Evolutionary conservation across 257 asterid species (phyloP), one percentile per base, ranked within the genome.

Genomic region (Rubia yunnanensis): DNA sequence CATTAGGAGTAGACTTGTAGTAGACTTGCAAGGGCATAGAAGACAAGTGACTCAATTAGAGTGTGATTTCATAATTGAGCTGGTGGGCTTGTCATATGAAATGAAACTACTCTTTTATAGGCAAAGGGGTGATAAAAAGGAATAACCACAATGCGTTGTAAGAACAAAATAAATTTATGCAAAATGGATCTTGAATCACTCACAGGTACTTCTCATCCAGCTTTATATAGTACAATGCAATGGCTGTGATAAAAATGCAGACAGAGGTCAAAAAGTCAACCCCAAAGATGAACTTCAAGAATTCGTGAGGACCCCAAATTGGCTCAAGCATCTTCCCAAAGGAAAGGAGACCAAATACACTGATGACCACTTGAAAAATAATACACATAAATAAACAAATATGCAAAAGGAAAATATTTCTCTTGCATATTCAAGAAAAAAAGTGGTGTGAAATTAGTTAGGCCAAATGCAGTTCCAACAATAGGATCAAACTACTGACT

Each of bases 271-370:
- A 80, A 73, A 90, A 90, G 81, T 90, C 87, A 70, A 90, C 92
- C 57, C 83, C 79, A 64, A 90, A 90, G 78, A 88, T 79, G 81
- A 90, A 90, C 85, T 87, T 90, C 72, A 90, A 71, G 76, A 90
- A 90, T 65, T 90, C 97, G 73, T 88, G 80, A 58, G 96, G 79
- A 61, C 97, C 97, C 97, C 97, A 90, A 49, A 90, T 84, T 76
- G 97, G 92, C 71, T 90, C 95, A 38, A 90, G 97, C 76, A 88
- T 80, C 85, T 86, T 90, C 77, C 97, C 97, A 41, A 84, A 70
- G 77, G 83, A 81, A 83, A 90, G 95, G 59, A 88, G 91, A 56
- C 97, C 96, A 63, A 86, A 35, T 38, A 82, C 81, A 80, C 95
- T 88, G 75, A 88, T 69, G 71, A 84, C 64, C 73, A 79, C 83